Base-by-base conservation (phyloP, 2,329 filamentous ascomycete species). In the Aspergillus ustus region DNA sequence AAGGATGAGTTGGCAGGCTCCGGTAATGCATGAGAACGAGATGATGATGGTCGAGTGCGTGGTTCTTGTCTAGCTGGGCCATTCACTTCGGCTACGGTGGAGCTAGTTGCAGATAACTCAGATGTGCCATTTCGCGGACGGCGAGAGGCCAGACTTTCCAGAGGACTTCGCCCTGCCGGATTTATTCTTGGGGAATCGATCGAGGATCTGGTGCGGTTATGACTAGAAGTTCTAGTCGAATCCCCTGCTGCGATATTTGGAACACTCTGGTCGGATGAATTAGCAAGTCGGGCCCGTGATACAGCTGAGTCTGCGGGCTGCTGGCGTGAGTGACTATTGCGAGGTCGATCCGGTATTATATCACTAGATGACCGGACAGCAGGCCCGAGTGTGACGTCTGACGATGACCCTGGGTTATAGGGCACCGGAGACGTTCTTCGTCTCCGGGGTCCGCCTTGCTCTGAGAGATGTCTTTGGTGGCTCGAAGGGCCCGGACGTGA, bases 1-100 rank as follows among this genome's bases (percentile, higher is more conserved):
- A 81, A 75, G 65, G 85, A 91, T 1, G 86, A 77, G 2, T 68
- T 46, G 15, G 62, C 62, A 6, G 69, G 51, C 40, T 67, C 57
- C 2, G 65, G 61, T n/a, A 58, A 63, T 20, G 58, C 65, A 45
- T 73, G 72, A 17, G 72, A 70, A 57, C 73, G 68, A 7, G 75
- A 73, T 6, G 73, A 72, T 20, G 71, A 69, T 22, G 74, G 69
- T 50, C 76, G 66, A n/a, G 70, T 69, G n/a, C 71, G 65, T 53
- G 68, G 58, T 17, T 70, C 69, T 25, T 60, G 62, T 31, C 65
- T 56, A 52, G 64, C 45, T 61, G 72, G 67, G 15, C 63, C 61
- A 17, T 50, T 59, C 2, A 65, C 55, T 46, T 65, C 63, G 7
- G 63, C 57, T 9, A 59, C 29, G 6, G 68, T 31, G 46, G 69